Base-by-base conservation (phyloP, 192 early-diverging fungal species). In the Coemansia sp. region DNA sequence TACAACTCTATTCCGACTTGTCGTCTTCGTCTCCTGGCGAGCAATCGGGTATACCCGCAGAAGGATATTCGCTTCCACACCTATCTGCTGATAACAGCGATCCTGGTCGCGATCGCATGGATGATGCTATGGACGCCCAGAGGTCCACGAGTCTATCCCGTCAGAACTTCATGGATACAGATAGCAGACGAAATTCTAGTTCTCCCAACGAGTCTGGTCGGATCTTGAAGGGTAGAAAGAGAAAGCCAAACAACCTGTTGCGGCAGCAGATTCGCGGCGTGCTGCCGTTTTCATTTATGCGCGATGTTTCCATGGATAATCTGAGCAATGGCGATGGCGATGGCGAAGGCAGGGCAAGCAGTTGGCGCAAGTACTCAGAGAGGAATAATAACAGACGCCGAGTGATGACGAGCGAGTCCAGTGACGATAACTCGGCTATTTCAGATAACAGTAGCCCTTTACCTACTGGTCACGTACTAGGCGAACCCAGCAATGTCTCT, bases 211-310 rank as follows among this genome's bases (percentile, higher is more conserved):
- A 33, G 8, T 19, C 43, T 5, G 49, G 43, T 9, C 23, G 20
- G n/a, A 45, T 70, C 36, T 71, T 71, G 13, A 67, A 64, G 17
- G 61, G 67, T 4, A 73, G 60, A n/a, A 68, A 64, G 8, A 35
- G 63, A 6, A 65, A 22, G 35, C 59, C 70, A 7, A 54, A 53
- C 19, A 63, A 63, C 46, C 65, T 79, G 11, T 68, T 68, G 15
- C 71, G 72, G 23, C 64, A 59, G 33, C 68, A 80, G 53, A 80
- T 80, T 48, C 77, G 77, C 19, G 77, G 72, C 11, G 60, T 80
- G 5, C 50, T 80, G 45, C 77, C 77, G 11, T 80, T 80, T 49
- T 80, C 77, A 40, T 80, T 80, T 67, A 74, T 80, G 62, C 69
- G 72, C 17, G 77, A 74, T 20, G 36, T 80, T 29, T 32, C 63